Evolutionary conservation across 2,329 filamentous ascomycete species (phyloP).

Genomic region (Aspergillus costaricaensis): DNA sequence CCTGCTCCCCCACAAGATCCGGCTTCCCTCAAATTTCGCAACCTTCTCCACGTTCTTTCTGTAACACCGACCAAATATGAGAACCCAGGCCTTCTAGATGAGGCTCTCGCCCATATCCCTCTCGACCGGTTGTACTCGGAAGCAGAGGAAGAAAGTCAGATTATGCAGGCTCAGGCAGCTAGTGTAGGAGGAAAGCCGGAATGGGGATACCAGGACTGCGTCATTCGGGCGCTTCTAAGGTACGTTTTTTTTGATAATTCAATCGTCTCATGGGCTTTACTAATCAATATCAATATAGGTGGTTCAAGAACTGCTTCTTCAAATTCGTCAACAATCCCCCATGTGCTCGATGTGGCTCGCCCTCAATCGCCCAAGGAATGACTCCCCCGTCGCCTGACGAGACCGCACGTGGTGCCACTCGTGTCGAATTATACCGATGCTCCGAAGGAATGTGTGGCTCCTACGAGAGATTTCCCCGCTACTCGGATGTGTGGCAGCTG

Average conservation of each 20-base stretch:
- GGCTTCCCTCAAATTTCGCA: conserved; percentile 73
- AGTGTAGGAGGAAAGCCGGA: conserved; percentile 82
- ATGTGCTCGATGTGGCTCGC: conserved; percentile 77
- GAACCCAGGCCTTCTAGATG: conserved; percentile 90
- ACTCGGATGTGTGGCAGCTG: conserved; percentile 91
- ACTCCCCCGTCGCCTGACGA: conserved; percentile 86
- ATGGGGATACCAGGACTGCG: conserved; percentile 98
- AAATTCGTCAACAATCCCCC: conserved; percentile 94
- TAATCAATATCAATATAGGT: conserved; percentile 54
- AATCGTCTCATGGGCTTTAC: conserved; percentile 4
- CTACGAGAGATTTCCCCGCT: conserved; percentile 88
- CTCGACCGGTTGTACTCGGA: conserved; percentile 89
- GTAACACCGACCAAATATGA: conserved; percentile 91
- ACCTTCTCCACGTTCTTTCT: conserved; percentile 80
- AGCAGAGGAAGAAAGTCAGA: conserved; percentile 89
- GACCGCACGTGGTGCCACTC: conserved; percentile 78
- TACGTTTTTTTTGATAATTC: conserved; percentile 46
- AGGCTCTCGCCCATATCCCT: conserved; percentile 82
- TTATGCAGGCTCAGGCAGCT: conserved; percentile 82
- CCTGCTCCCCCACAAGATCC: conserved; percentile 76
- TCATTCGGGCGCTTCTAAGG: conserved; percentile 83
- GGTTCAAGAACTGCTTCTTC: conserved; percentile 96
- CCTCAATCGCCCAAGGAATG: conserved; percentile 80
- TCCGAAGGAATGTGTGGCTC: conserved; percentile 72
- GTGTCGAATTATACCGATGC: conserved; percentile 90